Evolutionary conservation across 495 filamentous ascomycete genomes (phyloP), one percentile per base, ranked within the genome.

Genomic region (Podospora pseudopauciseta): DNA sequence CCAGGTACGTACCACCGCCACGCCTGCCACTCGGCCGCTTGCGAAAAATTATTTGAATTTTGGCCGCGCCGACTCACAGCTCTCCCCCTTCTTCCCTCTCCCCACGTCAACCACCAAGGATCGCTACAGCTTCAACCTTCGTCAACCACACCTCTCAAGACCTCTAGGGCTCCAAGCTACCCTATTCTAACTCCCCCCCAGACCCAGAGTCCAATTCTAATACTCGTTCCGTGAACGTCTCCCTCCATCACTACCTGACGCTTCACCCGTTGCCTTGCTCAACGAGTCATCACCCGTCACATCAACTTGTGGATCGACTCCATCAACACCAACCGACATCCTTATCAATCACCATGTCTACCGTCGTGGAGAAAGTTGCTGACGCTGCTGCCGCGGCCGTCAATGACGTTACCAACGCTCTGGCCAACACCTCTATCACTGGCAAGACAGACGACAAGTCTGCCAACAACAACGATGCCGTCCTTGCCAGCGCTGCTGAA

Each of bases 401-500:
- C 82, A 86, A 92, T 77, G 90, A 92, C 86, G 90, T 91, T 82
- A 89, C 92, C 83, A 91, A 92, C 82, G 85, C 92, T 87, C 83
- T 92, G 87, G 86, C 87, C 82, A 89, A 89, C 81, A 87, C 87
- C 78, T 85, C 86, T 76, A 79, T 92, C 81, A 78, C 85, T 77
- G 82, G 85, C 80, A 85, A 85, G 69, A 72, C 69, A 79, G 78
- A 81, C 72, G 79, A 77, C 66, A 83, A 85, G 73, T 66, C 73
- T 67, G 78, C 85, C 68, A 84, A 85, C 85, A 89, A 92, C 74
- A 49, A 49, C 39, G 39, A 49, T 79, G 94, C 94, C 77, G 94
- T 94, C 71, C 88, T 93, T 76, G 93, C 93, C 82, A 97, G 92
- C 84, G 95, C 95, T 78, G 93, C 95, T 80, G 95, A 99, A 84